Evolutionary conservation across 345 rosid species (phyloP).

Genomic region (Carallia pectinifolia): DNA sequence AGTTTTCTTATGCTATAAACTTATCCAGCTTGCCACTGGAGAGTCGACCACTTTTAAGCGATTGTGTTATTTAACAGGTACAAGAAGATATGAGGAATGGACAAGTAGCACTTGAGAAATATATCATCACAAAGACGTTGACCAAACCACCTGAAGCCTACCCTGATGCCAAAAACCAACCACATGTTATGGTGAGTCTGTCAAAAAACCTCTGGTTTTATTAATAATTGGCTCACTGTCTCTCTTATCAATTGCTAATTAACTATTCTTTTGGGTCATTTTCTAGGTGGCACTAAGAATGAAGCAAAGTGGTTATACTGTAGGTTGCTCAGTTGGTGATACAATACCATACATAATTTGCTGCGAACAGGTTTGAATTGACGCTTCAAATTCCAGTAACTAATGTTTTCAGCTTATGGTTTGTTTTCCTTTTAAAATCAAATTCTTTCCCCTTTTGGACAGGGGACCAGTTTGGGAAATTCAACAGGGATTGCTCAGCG

Average conservation of each 20-base stretch:
- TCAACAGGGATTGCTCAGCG: conserved; percentile 87
- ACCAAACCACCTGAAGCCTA: conserved; percentile 95
- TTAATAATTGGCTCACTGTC: neutral
- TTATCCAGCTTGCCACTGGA: neutral
- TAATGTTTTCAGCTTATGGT: neutral
- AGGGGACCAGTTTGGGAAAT: conserved; percentile 62
- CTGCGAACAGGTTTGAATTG: conserved; percentile 74
- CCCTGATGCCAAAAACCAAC: conserved; percentile 94
- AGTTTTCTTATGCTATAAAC: conserved; percentile 10
- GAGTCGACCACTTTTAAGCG: conserved; percentile 12
- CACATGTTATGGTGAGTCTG: conserved; percentile 81
- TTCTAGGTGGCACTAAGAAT: conserved; percentile 86
- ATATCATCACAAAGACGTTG: conserved; percentile 88
- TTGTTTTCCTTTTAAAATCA: neutral
- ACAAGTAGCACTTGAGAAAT: conserved; percentile 84
- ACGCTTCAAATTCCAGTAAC: conserved; percentile 6
- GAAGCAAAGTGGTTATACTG: conserved; percentile 79
- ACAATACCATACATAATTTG: conserved; percentile 92
- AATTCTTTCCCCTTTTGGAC: conserved; percentile 18
- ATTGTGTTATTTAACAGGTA: conserved; percentile 52
- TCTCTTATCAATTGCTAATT: conserved; percentile 11
- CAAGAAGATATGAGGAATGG: conserved; percentile 93
- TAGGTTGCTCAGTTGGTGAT: conserved; percentile 81
- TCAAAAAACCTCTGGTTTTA: neutral
- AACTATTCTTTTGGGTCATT: conserved; percentile 25